Base-by-base conservation (phyloP, 2,329 filamentous ascomycete species). In the Lasiodiplodia gonubiensis region DNA sequence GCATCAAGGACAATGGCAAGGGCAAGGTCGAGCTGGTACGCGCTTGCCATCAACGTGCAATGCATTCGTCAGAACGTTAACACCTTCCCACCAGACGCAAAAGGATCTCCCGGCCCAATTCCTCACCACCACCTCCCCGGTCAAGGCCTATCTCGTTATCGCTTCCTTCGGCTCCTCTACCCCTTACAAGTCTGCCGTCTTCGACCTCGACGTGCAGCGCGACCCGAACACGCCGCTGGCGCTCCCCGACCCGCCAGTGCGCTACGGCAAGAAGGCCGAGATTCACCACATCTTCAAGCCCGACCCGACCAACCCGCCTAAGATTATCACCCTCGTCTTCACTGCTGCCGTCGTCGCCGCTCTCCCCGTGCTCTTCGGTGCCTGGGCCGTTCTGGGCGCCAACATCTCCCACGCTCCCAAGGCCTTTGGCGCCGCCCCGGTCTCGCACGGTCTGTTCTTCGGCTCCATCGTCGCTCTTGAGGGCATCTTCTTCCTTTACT, bases 401-500 rank as follows among this genome's bases (percentile, higher is more conserved):
- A 99, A 99, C 79, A 75, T 94, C 69, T 86, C 86, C 74, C 93
- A 98, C 77, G 80, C 95, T 1, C 79, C 87, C 64, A 90, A 91
- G 77, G 94, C 95, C 10, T 80, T 97, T 61, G 83, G 87, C 68
- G 84, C 86, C 25, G 92, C 93, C 0, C 94, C 95, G 2, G 73
- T 97, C 52, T 90, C 94, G 5, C 94, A 99, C 77, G 83, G 84
- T 35, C 79, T 93, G 39, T 99, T 98, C 84, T 91, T 96, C 72
- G 92, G 91, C 63, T 97, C 93, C 5, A 88, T 99, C 67, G 69
- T 97, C 48, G 89, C 89, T 25, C 92, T 99, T 84, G 95, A 99
- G 80, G 91, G 87, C 18, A 89, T 97, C 67, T 97, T 99, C 82
- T 94, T 95, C 83, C 82, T 97, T 71, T 99, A 99, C 86, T 98